Evolutionary conservation across 164 flowering plant genomes (phyloP).

Genomic region (Amborella trichopoda): DNA sequence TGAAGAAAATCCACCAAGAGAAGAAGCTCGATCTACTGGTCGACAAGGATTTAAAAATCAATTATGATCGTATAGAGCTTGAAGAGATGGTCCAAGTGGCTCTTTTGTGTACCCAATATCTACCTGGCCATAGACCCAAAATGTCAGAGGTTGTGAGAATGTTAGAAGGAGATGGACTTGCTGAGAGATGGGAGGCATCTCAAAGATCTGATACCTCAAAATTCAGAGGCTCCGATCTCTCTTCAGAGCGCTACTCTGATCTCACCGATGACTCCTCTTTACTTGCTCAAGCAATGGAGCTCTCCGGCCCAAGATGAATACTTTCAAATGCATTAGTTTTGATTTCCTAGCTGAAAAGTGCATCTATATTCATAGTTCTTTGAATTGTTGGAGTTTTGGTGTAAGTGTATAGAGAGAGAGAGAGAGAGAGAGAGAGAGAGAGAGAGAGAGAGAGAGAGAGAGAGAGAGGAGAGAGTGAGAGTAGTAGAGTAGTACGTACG

Average conservation of each 20-base stretch:
- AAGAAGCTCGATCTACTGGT: constrained; percentile 66
- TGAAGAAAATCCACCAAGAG: constrained; percentile 72
- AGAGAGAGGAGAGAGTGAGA: no score
- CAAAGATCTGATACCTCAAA: constrained; percentile 41
- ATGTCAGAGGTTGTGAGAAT: constrained; percentile 77
- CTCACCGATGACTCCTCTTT: constrained; percentile 69
- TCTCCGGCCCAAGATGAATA: constrained; percentile 67
- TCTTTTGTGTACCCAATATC: constrained; percentile 57
- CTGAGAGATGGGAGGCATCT: constrained; percentile 79
- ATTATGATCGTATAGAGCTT: constrained; percentile 61
- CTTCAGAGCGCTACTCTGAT: constrained; percentile 69
- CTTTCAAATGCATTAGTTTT: no score
- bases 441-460: no score
- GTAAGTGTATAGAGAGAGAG: no score
- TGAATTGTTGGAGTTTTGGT: no score
- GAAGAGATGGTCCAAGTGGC: constrained; percentile 83
- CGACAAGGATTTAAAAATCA: constrained; percentile 59
- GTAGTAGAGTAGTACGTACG: no score
- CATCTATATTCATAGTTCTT: no score
- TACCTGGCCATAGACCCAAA: constrained; percentile 60
- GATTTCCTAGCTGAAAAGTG: no score
- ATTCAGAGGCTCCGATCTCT: constrained; percentile 34
- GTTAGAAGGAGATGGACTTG: constrained; percentile 83
- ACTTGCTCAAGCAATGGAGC: constrained; percentile 71
- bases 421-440: no score